Conservation (phyloP, 352 stramenopile species). For the Phytophthora rubi region DNA sequence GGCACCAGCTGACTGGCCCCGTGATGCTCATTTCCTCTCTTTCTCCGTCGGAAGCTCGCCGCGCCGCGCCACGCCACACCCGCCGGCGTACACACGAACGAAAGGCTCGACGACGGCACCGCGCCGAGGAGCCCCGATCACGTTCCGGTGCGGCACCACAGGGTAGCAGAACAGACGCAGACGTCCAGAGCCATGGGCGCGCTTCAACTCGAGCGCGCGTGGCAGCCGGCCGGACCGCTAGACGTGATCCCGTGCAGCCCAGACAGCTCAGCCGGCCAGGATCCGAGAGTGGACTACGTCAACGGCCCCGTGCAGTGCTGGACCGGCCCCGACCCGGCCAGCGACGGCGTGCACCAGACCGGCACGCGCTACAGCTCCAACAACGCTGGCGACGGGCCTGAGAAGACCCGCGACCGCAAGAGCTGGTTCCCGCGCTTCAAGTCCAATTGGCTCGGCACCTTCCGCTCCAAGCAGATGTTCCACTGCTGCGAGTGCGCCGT, state of each 20-base stretch:
- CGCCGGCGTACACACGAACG: constrained; percentile 1
- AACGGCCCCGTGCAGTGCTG: not conserved
- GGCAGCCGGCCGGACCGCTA: not conserved
- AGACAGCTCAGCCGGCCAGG: not conserved
- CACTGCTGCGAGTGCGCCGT: constrained; percentile 84
- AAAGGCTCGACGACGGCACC: not conserved
- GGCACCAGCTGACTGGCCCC: constrained; percentile 45
- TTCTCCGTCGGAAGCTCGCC: constrained; percentile 35
- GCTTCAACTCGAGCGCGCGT: constrained; percentile 32
- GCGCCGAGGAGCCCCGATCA: constrained; percentile 4
- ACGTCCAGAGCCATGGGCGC: constrained; percentile 26
- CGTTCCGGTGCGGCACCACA: constrained; percentile 21
- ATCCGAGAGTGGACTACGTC: not conserved
- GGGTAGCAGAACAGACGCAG: constrained; percentile 28
- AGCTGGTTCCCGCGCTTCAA: constrained; percentile 91
- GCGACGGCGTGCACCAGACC: constrained; percentile 62
- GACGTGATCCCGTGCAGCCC: not conserved
- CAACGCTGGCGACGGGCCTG: constrained; percentile 75
- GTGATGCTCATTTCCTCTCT: constrained; percentile 49
- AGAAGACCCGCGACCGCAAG: constrained; percentile 89
- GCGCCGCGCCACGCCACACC: constrained; percentile 2
- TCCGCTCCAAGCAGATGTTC: constrained; percentile 89
- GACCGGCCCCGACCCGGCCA: constrained; percentile 6
- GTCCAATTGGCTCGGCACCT: constrained; percentile 88
- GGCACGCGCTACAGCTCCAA: constrained; percentile 74